A percentile compares a stretch with the other conserved stretches of the same genome.
phyloP scores from a whole-genome alignment of 176 grass and related monocot genomes.

The Alloteropsis semialata region DNA sequence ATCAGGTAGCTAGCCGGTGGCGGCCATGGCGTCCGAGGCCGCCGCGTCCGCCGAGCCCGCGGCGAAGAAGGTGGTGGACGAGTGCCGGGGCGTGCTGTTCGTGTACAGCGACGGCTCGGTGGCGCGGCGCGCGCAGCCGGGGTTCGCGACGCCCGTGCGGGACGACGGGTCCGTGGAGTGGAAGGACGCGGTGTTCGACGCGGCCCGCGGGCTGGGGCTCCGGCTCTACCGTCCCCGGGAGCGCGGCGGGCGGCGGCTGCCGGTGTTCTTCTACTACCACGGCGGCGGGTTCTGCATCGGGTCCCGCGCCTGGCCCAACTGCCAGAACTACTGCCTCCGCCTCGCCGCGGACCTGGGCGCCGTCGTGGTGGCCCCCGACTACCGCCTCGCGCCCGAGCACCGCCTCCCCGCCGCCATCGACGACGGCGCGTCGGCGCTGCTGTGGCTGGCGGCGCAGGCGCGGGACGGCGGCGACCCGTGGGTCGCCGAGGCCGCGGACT shows the following conservation, averaged over 20 bases:
- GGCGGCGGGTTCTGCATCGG: slow-evolving; percentile 86
- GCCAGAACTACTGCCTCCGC: slow-evolving; percentile 86
- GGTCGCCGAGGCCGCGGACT: slow-evolving; percentile 53
- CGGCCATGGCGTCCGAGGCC: slow-evolving; percentile 32
- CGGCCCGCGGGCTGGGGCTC: slow-evolving; percentile 29
- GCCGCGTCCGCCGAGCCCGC: background rate
- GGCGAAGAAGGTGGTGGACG: slow-evolving; percentile 37
- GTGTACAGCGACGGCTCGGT: slow-evolving; percentile 62
- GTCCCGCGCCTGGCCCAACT: slow-evolving; percentile 77
- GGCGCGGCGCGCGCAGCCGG: slow-evolving; percentile 33
- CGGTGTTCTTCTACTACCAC: slow-evolving; percentile 82
- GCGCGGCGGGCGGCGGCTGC: background rate
- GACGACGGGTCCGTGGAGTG: slow-evolving; percentile 70
- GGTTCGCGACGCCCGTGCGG: slow-evolving; percentile 44
- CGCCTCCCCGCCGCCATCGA: slow-evolving; percentile 67
- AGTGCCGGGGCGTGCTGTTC: slow-evolving; percentile 69
- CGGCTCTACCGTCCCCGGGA: slow-evolving; percentile 46
- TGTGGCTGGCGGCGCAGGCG: slow-evolving; percentile 42
- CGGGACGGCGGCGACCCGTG: slow-evolving; percentile 29
- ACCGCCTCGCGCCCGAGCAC: slow-evolving; percentile 84
- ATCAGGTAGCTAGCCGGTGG: no score
- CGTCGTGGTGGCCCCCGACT: slow-evolving; percentile 75
- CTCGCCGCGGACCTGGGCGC: slow-evolving; percentile 65
- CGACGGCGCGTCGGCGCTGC: slow-evolving; percentile 41
- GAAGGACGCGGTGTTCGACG: slow-evolving; percentile 62